Base-by-base conservation (phyloP, 495 filamentous ascomycete genomes). In the Tetracladium marchalianum region DNA sequence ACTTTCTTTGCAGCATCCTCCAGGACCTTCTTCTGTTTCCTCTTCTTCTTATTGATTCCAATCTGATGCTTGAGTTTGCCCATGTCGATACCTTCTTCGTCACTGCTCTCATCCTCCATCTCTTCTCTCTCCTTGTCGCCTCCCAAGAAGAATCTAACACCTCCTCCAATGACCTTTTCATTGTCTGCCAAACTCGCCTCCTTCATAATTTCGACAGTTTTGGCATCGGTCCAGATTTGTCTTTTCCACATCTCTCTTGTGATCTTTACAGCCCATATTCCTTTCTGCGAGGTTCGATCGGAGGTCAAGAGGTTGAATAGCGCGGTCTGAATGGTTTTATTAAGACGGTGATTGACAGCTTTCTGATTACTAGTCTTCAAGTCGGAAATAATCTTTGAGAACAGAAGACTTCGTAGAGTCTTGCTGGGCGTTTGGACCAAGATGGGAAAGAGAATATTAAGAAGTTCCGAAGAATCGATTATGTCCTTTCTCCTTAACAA, bases 101-200 rank as follows among this genome's bases (percentile, higher is more conserved):
- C 87, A 62, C 85, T 90, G 60, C 77, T 84, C 40, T 94, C 89
- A 42, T 95, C 89, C 33, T 90, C 85, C 39, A 83, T 69, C 53
- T 97, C 90, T 58, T 97, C 92, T 45, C 88, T 75, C 66, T 95
- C 92, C 62, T 90, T 84, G 62, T 96, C 90, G 18, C 89, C 90
- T 22, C 93, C 93, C 1, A 99, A 70, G 69, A 99, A 99, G 70
- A 96, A 99, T 27, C 85, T 73, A 2, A 95, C 85, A 31, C 86
- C 89, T 7, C 88, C 88, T 12, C 80, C 64, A 33, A 92, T 78
- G 13, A 97, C 86, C 66, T 97, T 97, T 49, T 87, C 83, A 51
- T 95, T 90, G 31, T 90, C 79, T 2, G 83, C 73, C 49, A 95
- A 63, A 42, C 76, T 75, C 0, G 88, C 86, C 64, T 92, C 85